phyloP scores from a whole-genome alignment of 306 rosid genomes.

The Trifolium subterraneum region DNA sequence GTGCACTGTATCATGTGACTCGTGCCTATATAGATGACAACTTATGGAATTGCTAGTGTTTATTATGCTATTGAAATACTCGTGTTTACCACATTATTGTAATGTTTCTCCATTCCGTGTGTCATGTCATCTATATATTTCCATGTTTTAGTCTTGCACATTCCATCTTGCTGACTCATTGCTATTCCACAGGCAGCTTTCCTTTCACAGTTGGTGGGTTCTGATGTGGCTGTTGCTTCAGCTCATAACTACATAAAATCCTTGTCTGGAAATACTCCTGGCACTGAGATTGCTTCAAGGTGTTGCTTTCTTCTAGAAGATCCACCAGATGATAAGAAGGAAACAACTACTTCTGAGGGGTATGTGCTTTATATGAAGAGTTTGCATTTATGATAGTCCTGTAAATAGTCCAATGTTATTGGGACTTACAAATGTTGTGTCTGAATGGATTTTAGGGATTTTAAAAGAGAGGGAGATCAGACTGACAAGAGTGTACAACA shows the following conservation, averaged over 20 bases:
- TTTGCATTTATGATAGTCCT: constrained; percentile 33
- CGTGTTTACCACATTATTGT: not conserved
- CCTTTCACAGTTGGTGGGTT: constrained; percentile 73
- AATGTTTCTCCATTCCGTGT: constrained; percentile 6
- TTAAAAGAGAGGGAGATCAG: constrained; percentile 49
- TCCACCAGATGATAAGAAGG: constrained; percentile 68
- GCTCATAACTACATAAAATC: constrained; percentile 76
- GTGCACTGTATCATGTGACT: constrained; percentile 27
- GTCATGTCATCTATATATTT: constrained; percentile 28
- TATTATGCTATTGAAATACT: constrained; percentile 32
- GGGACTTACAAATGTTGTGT: constrained; percentile 48
- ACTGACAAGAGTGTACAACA: constrained; percentile 50
- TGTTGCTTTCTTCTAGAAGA: constrained; percentile 82
- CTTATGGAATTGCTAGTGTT: constrained; percentile 33
- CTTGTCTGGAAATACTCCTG: constrained; percentile 65
- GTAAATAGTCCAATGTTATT: constrained; percentile 25
- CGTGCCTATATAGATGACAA: constrained; percentile 26
- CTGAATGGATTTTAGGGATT: constrained; percentile 54
- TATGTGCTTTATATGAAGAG: constrained; percentile 48
- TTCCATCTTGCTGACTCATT: constrained; percentile 17
- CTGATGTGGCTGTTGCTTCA: constrained; percentile 82
- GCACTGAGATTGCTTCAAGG: constrained; percentile 74
- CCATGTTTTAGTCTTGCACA: constrained; percentile 13
- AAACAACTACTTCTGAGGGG: constrained; percentile 59
- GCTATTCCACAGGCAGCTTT: constrained; percentile 72